Percentiles rank a stretch among this genome's conserved stretches.
phyloP scores from a whole-genome alignment of 495 filamentous ascomycete species.

The Xylaria cubensis region DNA sequence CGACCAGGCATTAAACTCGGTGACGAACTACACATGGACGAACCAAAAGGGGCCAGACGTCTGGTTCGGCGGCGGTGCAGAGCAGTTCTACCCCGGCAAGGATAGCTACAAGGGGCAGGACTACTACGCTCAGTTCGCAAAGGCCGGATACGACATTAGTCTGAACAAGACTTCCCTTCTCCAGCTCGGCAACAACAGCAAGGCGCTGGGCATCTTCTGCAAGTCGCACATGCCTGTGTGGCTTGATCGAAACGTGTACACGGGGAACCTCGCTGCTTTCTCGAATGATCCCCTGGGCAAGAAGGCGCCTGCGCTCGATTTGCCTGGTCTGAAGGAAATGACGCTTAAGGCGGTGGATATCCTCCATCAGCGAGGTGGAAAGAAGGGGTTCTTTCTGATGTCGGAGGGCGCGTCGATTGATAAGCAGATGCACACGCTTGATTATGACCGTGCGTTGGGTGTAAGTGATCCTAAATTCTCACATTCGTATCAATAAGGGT shows the following conservation, averaged over 20 bases:
- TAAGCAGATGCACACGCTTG: constrained; percentile 79
- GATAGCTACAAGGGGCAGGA: constrained; percentile 63
- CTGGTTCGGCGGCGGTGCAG: constrained; percentile 74
- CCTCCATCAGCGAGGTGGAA: constrained; percentile 63
- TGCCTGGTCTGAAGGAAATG: constrained; percentile 81
- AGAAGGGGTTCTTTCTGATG: constrained; percentile 79
- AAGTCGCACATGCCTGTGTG: constrained; percentile 70
- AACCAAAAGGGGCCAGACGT: constrained; percentile 71
- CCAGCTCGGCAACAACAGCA: constrained; percentile 56
- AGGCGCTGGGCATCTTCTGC: constrained; percentile 73
- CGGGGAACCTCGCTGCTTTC: constrained; percentile 61
- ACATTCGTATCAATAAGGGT: not conserved
- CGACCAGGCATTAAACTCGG: constrained; percentile 62
- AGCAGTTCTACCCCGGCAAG: constrained; percentile 68
- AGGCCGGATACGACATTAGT: constrained; percentile 68
- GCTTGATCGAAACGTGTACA: constrained; percentile 77
- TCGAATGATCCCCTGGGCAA: constrained; percentile 68
- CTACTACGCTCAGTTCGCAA: constrained; percentile 70
- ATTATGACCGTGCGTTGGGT: constrained; percentile 77
- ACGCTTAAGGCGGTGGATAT: constrained; percentile 79
- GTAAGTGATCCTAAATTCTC: constrained; percentile 12
- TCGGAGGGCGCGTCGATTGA: constrained; percentile 77
- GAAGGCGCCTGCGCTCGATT: constrained; percentile 63
- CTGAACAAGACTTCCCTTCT: constrained; percentile 70
- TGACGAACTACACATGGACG: constrained; percentile 73